Base-by-base conservation (phyloP, 305 asterid genomes). In the Stenogyne calaminthoides region DNA sequence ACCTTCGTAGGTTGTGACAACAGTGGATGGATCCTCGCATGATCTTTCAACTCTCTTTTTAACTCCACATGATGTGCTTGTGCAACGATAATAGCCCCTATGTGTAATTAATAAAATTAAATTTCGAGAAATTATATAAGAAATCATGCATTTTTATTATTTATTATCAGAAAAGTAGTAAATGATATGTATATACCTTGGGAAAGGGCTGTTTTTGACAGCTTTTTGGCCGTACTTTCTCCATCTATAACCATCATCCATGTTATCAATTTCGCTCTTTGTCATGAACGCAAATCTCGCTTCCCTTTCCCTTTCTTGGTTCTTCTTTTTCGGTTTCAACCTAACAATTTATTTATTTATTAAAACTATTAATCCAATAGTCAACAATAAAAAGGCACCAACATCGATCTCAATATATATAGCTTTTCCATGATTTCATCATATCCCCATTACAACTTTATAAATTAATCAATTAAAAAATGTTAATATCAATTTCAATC, bases 191-290 rank as follows among this genome's bases (percentile, higher is more conserved):
- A n/a, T n/a, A n/a, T n/a, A n/a, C 97, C 96, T 87, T 74, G 97
- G 96, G 64, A 88, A 93, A 34, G 97, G 96, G 83, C 97, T 93
- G 83, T 89, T 86, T 77, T 93, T 93, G 4, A 93, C 97, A 44
- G 96, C 96, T 78, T 93, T 93, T 78, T 91, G 97, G 54, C 98
- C 98, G 83, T 93, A 93, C 81, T 93, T 93, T 82, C 96, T 87
- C 97, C 97, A 93, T 88, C 97, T 85, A 75, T 77, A 93, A 2
- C 98, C 97, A 83, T 93, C 98, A 64, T 93, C 98, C 84, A 91
- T 78, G 76, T 89, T 85, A 87, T 93, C 97, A 18, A 88, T 82
- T 42, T 93, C 96, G 69, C 89, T 91, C 90, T 91, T 91, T 44
- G 98, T 93, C 94, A 88, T 83, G 96, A 93, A 93, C 77, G 98